phyloP scores from a whole-genome alignment of 805 yeast species.

The Yarrowia deformans region DNA sequence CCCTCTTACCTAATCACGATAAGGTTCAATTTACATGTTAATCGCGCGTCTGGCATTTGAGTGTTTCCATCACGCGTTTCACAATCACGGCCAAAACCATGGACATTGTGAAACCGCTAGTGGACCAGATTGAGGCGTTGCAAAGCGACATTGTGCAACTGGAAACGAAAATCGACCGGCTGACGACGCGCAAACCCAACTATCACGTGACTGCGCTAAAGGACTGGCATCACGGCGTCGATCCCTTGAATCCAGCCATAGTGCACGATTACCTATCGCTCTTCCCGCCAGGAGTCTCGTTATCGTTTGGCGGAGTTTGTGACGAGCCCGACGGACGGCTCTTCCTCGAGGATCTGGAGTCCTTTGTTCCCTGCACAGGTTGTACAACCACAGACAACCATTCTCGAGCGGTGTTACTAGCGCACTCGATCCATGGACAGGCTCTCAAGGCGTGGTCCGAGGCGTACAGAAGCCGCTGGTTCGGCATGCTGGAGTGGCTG shows the following conservation, averaged over 20 bases:
- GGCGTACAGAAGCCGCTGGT: conserved; percentile 23
- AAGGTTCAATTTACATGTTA: conserved; percentile 19
- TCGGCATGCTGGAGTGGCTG: conserved; percentile 31
- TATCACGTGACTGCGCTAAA: conserved; percentile 12
- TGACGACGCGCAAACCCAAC: conserved; percentile 19
- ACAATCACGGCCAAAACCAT: background rate
- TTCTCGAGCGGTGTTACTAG: conserved; percentile 20
- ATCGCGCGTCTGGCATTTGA: conserved; percentile 15
- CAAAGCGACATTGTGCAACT: background rate
- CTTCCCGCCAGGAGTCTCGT: conserved; percentile 10
- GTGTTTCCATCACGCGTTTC: conserved; percentile 4
- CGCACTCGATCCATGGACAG: background rate
- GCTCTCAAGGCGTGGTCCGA: conserved; percentile 5
- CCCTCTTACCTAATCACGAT: background rate
- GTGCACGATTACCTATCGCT: conserved; percentile 29
- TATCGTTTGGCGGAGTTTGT: conserved; percentile 15
- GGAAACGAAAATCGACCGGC: conserved; percentile 22
- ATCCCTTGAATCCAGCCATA: conserved; percentile 25
- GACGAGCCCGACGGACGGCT: conserved; percentile 30
- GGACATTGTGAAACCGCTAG: conserved; percentile 12
- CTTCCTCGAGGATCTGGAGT: conserved; percentile 24
- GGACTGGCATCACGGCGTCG: conserved; percentile 18
- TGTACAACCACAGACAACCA: conserved; percentile 7
- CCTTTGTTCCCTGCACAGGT: conserved; percentile 15
- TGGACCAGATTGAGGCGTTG: conserved; percentile 16